These are phyloP conservation scores for Alternaria brassicae DNA, from an alignment of 2,329 filamentous ascomycete genomes.

Conservation along the genomic window DNA sequence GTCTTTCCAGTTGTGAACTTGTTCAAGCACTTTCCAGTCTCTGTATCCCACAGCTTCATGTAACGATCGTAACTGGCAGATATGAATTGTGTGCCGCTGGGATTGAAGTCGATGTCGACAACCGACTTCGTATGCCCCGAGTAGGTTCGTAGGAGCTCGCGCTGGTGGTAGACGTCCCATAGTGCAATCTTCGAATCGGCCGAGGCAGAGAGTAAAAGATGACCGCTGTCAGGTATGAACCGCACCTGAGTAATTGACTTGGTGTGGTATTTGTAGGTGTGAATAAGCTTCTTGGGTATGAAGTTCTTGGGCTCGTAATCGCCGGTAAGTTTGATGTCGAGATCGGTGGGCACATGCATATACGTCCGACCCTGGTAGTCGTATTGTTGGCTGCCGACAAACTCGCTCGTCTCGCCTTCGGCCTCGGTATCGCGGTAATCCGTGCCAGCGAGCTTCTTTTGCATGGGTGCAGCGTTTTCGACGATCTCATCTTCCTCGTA, in stretches of 20 bases:
- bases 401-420: constrained; percentile 77
- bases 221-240: constrained; percentile 88
- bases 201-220: constrained; percentile 86
- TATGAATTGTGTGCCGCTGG: constrained; percentile 81
- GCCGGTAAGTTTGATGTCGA: constrained; percentile 67
- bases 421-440: constrained; percentile 58
- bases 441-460: constrained; percentile 62
- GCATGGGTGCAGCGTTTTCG: constrained; percentile 66
- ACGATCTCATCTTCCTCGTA: constrained; percentile 77
- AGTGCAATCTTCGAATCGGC: constrained; percentile 92
- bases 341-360: constrained; percentile 87
- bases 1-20: constrained; percentile 95
- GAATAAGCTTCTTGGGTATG: constrained; percentile 91
- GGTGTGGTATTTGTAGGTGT: constrained; percentile 84
- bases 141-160: constrained; percentile 89
- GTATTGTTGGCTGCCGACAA: constrained; percentile 81
- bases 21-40: constrained; percentile 85
- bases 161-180: constrained; percentile 91
- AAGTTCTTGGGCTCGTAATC: constrained; percentile 84
- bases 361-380: constrained; percentile 97
- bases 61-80: constrained; percentile 92
- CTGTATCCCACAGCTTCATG: constrained; percentile 98
- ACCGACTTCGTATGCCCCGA: constrained; percentile 88
- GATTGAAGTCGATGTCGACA: constrained; percentile 88
- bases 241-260: constrained; percentile 88